phyloP scores from a whole-genome alignment of 345 rosid species.

The Psidium friedrichsthalianum region DNA sequence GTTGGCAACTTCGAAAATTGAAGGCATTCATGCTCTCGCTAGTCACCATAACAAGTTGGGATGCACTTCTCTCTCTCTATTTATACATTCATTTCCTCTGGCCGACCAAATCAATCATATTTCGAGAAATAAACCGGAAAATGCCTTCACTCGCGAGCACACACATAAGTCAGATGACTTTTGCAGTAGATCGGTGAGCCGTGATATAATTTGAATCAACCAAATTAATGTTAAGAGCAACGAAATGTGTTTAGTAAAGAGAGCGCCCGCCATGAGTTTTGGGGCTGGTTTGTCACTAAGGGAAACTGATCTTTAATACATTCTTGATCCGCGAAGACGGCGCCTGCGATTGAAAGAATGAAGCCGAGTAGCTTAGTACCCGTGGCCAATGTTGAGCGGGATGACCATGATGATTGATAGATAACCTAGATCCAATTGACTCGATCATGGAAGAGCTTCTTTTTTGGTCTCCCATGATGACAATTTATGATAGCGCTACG shows the following conservation, averaged over 20 bases:
- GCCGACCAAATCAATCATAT: background rate
- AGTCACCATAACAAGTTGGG: background rate
- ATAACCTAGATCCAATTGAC: background rate
- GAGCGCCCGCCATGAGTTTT: too few relatives aligned
- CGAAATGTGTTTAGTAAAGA: too few relatives aligned
- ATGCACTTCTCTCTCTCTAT: background rate
- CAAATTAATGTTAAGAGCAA: background rate
- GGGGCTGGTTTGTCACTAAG: background rate
- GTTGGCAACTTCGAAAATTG: background rate
- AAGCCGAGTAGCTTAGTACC: background rate
- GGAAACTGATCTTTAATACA: too few relatives aligned
- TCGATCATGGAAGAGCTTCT: background rate
- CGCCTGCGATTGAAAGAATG: background rate
- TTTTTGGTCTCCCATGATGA: rapidly evolving
- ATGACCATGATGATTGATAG: background rate
- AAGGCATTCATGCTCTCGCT: background rate
- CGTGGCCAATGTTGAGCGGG: background rate
- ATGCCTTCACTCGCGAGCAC: background rate
- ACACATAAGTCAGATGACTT: too few relatives aligned
- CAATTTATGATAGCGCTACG: background rate
- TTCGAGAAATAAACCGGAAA: background rate
- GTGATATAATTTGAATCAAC: background rate
- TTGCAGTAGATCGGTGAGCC: too few relatives aligned
- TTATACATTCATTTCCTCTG: background rate
- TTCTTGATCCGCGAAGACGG: background rate